These are phyloP conservation scores for Rhexocercosporidium sp. DNA, from an alignment of 2,329 filamentous ascomycete genomes.

Conservation along the genomic window DNA sequence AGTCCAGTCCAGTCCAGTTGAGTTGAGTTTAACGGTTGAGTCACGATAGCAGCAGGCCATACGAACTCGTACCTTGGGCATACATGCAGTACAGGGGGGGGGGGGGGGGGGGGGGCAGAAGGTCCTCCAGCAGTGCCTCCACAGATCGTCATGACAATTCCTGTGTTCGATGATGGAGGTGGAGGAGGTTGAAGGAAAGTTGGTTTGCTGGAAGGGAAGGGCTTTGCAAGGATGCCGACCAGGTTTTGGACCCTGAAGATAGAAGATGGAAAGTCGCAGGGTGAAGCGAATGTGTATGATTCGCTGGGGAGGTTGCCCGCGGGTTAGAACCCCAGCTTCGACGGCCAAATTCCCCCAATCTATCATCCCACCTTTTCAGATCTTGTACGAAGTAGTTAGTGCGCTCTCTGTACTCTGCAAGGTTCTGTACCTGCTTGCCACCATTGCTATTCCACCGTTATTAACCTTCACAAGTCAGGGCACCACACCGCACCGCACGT, in stretches of 20 bases:
- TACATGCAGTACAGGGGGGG: not conserved
- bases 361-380: not conserved
- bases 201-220: no score
- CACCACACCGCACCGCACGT: no score
- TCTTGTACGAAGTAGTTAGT: not conserved
- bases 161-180: slow-evolving; percentile 11
- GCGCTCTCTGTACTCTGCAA: no score
- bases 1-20: not conserved
- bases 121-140: slow-evolving; percentile 15
- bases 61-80: not conserved
- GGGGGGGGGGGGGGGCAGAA: not conserved
- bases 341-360: not conserved
- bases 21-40: no score
- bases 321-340: not conserved
- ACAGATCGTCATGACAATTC: slow-evolving; percentile 9
- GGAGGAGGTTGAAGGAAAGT: slow-evolving; percentile 4
- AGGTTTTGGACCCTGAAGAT: slow-evolving; percentile 14
- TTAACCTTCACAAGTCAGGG: not conserved
- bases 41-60: slow-evolving; percentile 15
- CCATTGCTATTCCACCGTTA: no score
- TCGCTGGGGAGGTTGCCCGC: not conserved
- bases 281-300: slow-evolving; percentile 4
- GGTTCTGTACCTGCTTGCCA: no score
- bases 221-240: slow-evolving; percentile 11
- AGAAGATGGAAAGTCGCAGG: not conserved